Conservation (phyloP, 139 green algal species). For the Tetratostichococcus sp. region DNA sequence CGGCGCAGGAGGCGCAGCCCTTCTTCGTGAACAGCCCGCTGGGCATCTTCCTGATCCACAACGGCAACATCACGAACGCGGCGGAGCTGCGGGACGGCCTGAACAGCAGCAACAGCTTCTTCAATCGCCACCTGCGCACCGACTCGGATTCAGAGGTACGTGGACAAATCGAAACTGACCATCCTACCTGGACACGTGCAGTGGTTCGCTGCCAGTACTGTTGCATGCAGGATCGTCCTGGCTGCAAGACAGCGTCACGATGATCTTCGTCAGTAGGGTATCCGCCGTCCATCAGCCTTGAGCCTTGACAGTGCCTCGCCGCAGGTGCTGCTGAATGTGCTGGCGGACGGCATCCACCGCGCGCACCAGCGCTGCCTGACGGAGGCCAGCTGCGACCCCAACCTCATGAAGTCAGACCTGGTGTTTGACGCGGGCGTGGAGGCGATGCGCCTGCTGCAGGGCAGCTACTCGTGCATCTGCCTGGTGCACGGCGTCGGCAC, state of each 20-base stretch:
- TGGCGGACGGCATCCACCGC: conserved; percentile 92
- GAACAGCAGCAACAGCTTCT: conserved; percentile 73
- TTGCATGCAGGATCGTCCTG: too few species aligned
- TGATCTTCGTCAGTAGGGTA: too few species aligned
- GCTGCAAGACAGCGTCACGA: too few species aligned
- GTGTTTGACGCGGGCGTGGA: conserved; percentile 81
- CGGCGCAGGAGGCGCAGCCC: conserved; percentile 92
- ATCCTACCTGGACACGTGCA: too few species aligned
- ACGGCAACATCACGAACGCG: conserved; percentile 99
- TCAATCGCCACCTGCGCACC: conserved; percentile 85
- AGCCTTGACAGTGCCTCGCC: background rate
- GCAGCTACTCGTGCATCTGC: conserved; percentile 89
- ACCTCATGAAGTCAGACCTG: conserved; percentile 74
- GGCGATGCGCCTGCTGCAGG: conserved; percentile 78
- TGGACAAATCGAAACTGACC: too few species aligned
- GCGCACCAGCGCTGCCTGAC: conserved; percentile 81
- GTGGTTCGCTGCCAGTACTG: too few species aligned
- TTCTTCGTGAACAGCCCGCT: conserved; percentile 98
- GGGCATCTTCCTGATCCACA: conserved; percentile 98
- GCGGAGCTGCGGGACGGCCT: conserved; percentile 70
- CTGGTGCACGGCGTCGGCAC: conserved; percentile 92
- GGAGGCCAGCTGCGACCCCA: conserved; percentile 60
- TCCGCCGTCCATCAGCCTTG: too few species aligned
- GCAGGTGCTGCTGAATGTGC: conserved; percentile 93
- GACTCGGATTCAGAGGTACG: conserved; percentile 87